Conservation (phyloP, 2,329 filamentous ascomycete genomes). For the Cryphonectria japonica region DNA sequence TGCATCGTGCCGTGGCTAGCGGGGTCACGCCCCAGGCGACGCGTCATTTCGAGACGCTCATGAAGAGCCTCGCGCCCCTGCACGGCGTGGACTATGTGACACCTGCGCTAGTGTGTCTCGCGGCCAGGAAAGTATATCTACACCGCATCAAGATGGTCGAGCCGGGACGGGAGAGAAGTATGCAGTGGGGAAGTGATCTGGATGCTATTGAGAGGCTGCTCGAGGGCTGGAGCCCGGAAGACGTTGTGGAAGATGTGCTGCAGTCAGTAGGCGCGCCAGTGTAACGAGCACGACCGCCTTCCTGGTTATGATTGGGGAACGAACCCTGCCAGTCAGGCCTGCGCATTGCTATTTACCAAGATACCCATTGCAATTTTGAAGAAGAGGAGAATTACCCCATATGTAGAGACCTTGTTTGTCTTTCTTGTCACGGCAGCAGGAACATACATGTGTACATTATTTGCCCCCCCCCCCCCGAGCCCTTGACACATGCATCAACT, state of each 20-base stretch:
- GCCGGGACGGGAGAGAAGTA: conserved; percentile 76
- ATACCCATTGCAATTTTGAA: conserved; percentile 4
- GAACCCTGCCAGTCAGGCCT: background rate
- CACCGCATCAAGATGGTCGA: conserved; percentile 77
- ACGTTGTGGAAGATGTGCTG: conserved; percentile 68
- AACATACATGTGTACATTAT: background rate
- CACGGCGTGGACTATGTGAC: conserved; percentile 82
- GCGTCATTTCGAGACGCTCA: conserved; percentile 71
- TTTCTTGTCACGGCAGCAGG: background rate
- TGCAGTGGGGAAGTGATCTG: conserved; percentile 89
- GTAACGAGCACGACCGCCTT: conserved; percentile 34
- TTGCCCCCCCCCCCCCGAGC: background rate
- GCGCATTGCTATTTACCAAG: background rate
- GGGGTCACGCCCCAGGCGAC: conserved; percentile 81
- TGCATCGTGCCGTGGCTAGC: conserved; percentile 81
- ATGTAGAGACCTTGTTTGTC: background rate
- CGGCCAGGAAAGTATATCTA: conserved; percentile 82
- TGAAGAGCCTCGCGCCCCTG: conserved; percentile 76
- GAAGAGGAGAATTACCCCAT: background rate
- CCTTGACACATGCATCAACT: background rate
- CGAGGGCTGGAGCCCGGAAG: conserved; percentile 62
- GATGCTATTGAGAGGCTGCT: conserved; percentile 70
- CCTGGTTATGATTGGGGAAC: background rate
- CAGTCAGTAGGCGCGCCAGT: conserved; percentile 59
- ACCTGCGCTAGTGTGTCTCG: conserved; percentile 80